Percentiles rank a stretch among this genome's conserved stretches.
phyloP scores from a whole-genome alignment of 2,329 filamentous ascomycete species.

The Aspergillus sp. region DNA sequence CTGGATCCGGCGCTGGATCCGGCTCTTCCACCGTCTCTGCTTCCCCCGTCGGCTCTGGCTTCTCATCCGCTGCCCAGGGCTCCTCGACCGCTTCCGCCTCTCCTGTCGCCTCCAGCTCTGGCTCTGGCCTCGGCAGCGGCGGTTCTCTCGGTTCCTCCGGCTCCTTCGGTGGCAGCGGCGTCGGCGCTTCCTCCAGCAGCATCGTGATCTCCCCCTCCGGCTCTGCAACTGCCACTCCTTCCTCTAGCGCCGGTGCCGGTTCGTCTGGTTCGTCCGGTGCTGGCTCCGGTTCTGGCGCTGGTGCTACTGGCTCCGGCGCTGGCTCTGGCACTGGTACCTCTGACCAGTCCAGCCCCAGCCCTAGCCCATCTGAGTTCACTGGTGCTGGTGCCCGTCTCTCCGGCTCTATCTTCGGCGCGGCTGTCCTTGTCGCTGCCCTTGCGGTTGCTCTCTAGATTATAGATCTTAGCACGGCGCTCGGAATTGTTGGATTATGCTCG shows the following conservation, averaged over 20 bases:
- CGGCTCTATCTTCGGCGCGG: conserved; percentile 18
- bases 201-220: conserved; percentile 11
- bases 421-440: conserved; percentile 10
- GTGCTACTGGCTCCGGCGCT: conserved; percentile 8
- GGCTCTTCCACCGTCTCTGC: conserved; percentile 3
- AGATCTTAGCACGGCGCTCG: background rate
- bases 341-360: conserved; percentile 5
- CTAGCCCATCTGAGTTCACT: conserved; percentile 16
- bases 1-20: conserved; percentile 10
- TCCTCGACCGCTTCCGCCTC: too few species aligned
- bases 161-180: background rate
- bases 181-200: conserved; percentile 14
- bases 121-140: background rate
- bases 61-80: conserved; percentile 17
- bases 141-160: conserved; percentile 4
- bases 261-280: conserved; percentile 10
- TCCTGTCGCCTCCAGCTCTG: background rate
- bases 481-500: background rate
- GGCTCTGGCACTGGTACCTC: conserved; percentile 10
- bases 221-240: conserved; percentile 1
- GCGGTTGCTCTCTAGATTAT: conserved; percentile 4
- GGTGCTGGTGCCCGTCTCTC: conserved; percentile 15
- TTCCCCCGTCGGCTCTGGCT: conserved; percentile 5
- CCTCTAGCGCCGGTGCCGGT: conserved; percentile 8
- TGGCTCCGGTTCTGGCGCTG: conserved; percentile 13